Conservation (phyloP, 2,329 filamentous ascomycete genomes). For the Colletotrichum shisoi region DNA sequence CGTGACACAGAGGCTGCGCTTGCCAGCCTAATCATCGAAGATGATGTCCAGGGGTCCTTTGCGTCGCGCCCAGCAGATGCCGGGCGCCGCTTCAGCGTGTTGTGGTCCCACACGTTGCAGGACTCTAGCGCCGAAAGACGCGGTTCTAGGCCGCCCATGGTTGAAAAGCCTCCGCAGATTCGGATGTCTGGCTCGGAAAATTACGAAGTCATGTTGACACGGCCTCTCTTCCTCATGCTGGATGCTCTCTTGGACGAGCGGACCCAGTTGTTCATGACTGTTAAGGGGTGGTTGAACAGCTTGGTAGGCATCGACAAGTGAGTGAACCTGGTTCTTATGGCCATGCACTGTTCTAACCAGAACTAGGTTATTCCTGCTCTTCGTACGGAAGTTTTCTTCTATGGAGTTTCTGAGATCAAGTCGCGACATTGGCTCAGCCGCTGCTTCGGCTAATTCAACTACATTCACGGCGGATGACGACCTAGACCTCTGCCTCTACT, state of each 20-base stretch:
- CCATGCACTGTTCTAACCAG: not conserved
- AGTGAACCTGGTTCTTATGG: conserved; percentile 39
- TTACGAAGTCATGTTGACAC: conserved; percentile 77
- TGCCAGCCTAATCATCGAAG: conserved; percentile 70
- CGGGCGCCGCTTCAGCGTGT: conserved; percentile 73
- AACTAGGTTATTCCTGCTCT: conserved; percentile 66
- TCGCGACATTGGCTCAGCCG: conserved; percentile 41
- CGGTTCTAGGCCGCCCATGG: conserved; percentile 51
- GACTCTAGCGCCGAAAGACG: conserved; percentile 56
- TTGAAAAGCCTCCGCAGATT: conserved; percentile 48
- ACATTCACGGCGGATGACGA: conserved; percentile 68
- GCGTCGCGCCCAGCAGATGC: conserved; percentile 63
- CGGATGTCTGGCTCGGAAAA: conserved; percentile 65
- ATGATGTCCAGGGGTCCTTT: conserved; percentile 58
- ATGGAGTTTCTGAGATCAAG: conserved; percentile 60
- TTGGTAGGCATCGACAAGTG: conserved; percentile 70
- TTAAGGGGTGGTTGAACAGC: conserved; percentile 80
- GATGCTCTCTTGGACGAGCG: conserved; percentile 78
- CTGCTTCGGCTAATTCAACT: conserved; percentile 43
- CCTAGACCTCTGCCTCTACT: conserved; percentile 78
- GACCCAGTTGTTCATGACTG: conserved; percentile 77
- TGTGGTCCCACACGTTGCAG: conserved; percentile 83
- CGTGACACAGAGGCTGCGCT: conserved; percentile 84
- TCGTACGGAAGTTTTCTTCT: conserved; percentile 65
- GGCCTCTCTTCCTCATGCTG: conserved; percentile 81